Conservation (phyloP, 2,329 filamentous ascomycete species). For the Sclerotinia borealis region DNA sequence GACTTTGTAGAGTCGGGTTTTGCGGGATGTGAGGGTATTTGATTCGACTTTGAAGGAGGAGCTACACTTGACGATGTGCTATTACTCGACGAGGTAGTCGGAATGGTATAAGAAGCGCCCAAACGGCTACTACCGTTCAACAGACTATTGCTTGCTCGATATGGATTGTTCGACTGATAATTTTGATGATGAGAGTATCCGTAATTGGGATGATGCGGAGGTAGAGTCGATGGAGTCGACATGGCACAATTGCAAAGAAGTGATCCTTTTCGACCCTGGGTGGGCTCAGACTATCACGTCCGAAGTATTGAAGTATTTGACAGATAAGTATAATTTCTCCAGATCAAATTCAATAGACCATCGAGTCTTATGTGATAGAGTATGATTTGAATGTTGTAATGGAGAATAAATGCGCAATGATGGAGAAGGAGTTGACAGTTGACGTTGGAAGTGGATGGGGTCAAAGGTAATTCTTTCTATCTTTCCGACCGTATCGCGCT, state of each 20-base stretch:
- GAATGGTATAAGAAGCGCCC: constrained; percentile 29
- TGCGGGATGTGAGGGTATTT: constrained; percentile 18
- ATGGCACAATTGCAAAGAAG: constrained; percentile 39
- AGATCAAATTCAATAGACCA: neutral
- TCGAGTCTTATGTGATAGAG: neutral
- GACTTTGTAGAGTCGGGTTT: constrained; percentile 16
- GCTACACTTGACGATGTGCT: constrained; percentile 23
- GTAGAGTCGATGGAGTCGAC: constrained; percentile 76
- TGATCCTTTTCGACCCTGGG: constrained; percentile 21
- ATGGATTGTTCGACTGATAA: constrained; percentile 49
- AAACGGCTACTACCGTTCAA: constrained; percentile 31
- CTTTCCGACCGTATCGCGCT: constrained; percentile 12
- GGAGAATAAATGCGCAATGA: constrained; percentile 2
- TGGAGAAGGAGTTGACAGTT: constrained; percentile 5
- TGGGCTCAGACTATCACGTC: constrained; percentile 14
- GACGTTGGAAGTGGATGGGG: constrained; percentile 11
- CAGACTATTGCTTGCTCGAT: constrained; percentile 40
- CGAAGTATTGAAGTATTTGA: neutral
- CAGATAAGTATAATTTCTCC: neutral
- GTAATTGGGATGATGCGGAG: constrained; percentile 61
- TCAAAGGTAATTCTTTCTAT: constrained; percentile 13
- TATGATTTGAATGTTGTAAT: neutral
- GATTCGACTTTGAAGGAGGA: constrained; percentile 24
- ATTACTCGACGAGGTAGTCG: constrained; percentile 30
- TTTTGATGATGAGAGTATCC: constrained; percentile 51